Conservation (phyloP, 768 basidiomycete genomes). For the Postia placenta region DNA sequence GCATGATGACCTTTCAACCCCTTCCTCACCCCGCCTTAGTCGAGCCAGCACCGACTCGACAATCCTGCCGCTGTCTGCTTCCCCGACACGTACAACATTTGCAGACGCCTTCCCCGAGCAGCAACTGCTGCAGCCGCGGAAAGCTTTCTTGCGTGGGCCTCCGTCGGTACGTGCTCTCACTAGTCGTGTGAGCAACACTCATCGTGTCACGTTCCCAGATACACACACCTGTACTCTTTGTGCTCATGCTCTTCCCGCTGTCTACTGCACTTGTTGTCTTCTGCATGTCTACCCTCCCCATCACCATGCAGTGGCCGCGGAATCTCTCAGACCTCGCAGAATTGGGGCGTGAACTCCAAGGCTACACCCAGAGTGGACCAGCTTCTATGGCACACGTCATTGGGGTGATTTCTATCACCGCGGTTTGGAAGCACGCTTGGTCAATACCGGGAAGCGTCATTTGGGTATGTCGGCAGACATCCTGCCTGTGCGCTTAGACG, state of each 20-base stretch:
- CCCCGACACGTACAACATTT: slow-evolving; percentile 41
- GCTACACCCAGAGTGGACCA: slow-evolving; percentile 67
- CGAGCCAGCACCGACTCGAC: slow-evolving; percentile 34
- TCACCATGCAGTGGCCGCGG: slow-evolving; percentile 70
- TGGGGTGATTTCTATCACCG: slow-evolving; percentile 74
- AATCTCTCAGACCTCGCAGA: slow-evolving; percentile 71
- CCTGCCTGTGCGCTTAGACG: slow-evolving; percentile 2
- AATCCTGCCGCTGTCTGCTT: slow-evolving; percentile 52
- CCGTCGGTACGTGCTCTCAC: slow-evolving; percentile 29
- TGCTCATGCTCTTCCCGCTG: slow-evolving; percentile 62
- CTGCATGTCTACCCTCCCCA: slow-evolving; percentile 51
- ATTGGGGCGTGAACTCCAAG: slow-evolving; percentile 69
- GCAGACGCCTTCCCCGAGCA: slow-evolving; percentile 38
- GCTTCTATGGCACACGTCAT: slow-evolving; percentile 70
- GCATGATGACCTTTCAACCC: slow-evolving; percentile 34
- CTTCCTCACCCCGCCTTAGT: slow-evolving; percentile 39
- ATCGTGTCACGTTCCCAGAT: slow-evolving; percentile 27
- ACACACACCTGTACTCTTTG: slow-evolving; percentile 62
- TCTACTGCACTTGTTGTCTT: slow-evolving; percentile 49
- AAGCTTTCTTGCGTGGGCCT: slow-evolving; percentile 32
- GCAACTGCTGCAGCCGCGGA: slow-evolving; percentile 24
- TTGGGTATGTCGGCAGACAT: slow-evolving; percentile 46
- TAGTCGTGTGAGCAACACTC: slow-evolving; percentile 10
- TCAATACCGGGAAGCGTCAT: slow-evolving; percentile 92
- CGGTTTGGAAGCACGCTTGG: slow-evolving; percentile 97